These are phyloP conservation scores for Boletus tylopilopsis DNA, from an alignment of 768 basidiomycete species.

Conservation along the genomic window DNA sequence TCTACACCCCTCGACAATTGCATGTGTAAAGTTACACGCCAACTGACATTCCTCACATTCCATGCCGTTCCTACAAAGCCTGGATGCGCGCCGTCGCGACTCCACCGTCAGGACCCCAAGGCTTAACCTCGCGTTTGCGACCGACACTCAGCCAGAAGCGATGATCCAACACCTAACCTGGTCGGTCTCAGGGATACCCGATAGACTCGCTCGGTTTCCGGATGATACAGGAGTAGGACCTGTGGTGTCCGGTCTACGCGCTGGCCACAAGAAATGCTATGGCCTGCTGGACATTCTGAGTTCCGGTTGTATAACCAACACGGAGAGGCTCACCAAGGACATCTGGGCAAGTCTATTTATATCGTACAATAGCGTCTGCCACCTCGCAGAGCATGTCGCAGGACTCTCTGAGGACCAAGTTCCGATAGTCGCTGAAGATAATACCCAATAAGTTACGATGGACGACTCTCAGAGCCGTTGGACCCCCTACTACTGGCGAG, in stretches of 20 bases:
- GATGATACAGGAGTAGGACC: constrained; percentile 64
- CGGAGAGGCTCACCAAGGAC: constrained; percentile 25
- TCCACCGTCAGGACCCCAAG: background rate
- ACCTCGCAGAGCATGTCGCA: constrained; percentile 8
- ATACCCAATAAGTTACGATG: background rate
- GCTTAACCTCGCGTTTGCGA: background rate
- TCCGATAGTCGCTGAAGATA: background rate
- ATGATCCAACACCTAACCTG: background rate
- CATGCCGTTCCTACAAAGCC: background rate
- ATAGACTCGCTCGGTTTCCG: constrained; percentile 65
- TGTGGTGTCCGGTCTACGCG: constrained; percentile 63
- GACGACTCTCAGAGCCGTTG: constrained; percentile 6
- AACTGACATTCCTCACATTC: background rate
- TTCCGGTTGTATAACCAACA: background rate
- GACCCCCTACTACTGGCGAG: background rate
- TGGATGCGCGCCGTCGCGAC: too few species aligned
- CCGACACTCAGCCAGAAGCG: background rate
- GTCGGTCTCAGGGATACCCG: constrained; percentile 27
- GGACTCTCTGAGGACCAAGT: background rate
- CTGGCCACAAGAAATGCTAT: constrained; percentile 89
- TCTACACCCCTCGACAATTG: background rate
- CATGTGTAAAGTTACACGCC: background rate
- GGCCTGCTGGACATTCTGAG: constrained; percentile 42
- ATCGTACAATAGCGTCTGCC: constrained; percentile 4
- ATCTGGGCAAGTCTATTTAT: constrained; percentile 24